Conservation (phyloP, 208 protist genomes). For the Leptomonas pyrrhocoris region DNA sequence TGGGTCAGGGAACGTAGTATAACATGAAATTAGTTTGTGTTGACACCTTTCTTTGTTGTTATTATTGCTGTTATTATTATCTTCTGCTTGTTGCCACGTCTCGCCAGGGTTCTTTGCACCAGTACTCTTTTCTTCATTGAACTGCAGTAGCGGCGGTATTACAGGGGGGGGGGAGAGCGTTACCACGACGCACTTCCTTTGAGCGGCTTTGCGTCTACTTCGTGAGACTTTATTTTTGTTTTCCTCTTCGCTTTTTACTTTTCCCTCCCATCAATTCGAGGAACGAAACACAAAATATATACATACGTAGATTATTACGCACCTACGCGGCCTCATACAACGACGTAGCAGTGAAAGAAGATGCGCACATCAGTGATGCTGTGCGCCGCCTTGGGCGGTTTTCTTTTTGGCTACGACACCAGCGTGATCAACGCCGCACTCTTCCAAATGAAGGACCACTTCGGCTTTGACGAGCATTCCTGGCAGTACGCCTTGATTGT, state of each 20-base stretch:
- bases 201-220: background rate
- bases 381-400: constrained; percentile 89
- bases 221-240: background rate
- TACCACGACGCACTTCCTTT: constrained; percentile 14
- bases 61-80: no score
- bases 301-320: background rate
- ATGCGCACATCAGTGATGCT: constrained; percentile 70
- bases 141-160: no score
- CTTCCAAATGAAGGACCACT: constrained; percentile 93
- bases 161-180: no score
- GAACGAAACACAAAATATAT: constrained; percentile 9
- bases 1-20: no score
- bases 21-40: no score
- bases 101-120: no score
- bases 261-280: background rate
- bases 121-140: constrained; percentile 2
- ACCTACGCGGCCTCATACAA: no score
- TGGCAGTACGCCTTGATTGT: constrained; percentile 88
- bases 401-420: constrained; percentile 95
- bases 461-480: constrained; percentile 77
- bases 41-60: no score
- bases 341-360: no score
- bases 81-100: no score
- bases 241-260: constrained; percentile 4
- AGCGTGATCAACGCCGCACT: constrained; percentile 90